Base-by-base conservation (phyloP, 768 basidiomycete genomes). In the Naganishia vishniacii region DNA sequence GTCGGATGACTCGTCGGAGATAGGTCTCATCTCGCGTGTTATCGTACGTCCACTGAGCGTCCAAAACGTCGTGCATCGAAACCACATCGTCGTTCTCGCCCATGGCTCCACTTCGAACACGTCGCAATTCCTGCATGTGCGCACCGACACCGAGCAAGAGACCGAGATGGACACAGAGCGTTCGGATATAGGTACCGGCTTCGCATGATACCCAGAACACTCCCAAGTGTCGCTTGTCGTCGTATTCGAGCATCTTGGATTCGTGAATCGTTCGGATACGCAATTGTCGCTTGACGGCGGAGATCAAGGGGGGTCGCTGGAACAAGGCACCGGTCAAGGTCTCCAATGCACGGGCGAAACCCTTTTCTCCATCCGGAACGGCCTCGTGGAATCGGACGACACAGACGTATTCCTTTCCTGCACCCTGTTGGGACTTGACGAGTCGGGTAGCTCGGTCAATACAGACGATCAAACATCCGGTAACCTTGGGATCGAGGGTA, bases 201-300 rank as follows among this genome's bases (percentile, higher is more conserved):
- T 99, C 95, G 76, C 95, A 99, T 23, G 89, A 91, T 25, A 97
- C 95, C 91, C 91, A 94, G 81, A 98, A 99, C 20, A 99, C 93
- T 42, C 84, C 91, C 59, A 99, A 84, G 73, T 95, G 93, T 58
- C 95, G 85, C 76, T 95, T 89, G 75, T 97, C 92, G 77, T 99
- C 95, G 70, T 91, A 97, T 78, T 99, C 95, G 69, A 95, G 82
- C 18, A 99, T 82, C 69, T 89, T 95, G 48, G 91, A 93, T 75
- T 94, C 88, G 77, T 99, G 89, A 67, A 99, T 93, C 13, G 95
- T 99, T 68, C 95, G 87, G 70, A 99, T 88, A 68, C 95, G 89
- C 34, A 99, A 83, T 79, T 98, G 94, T 64, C 95, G 88, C 77
- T 99, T 99, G 67, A 99, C 95, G 67, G 95, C 95, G 45, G 94